Evolutionary conservation across 768 basidiomycete species (phyloP), one percentile per base, ranked within the genome.

Genomic region (Ramaria sp.): DNA sequence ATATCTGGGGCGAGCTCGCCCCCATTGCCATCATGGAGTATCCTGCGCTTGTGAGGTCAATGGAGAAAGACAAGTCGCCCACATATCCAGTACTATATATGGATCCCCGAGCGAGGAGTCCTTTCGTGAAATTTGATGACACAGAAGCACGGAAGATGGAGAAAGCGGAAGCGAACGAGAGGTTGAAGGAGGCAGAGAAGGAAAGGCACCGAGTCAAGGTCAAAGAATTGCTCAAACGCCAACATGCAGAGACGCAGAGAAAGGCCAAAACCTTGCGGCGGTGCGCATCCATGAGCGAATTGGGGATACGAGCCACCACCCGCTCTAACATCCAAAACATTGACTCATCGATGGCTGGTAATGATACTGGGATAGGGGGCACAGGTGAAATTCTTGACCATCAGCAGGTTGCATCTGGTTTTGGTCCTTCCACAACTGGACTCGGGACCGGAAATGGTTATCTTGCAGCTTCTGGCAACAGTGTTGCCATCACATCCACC

Each of bases 391-490:
- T 65, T 72, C 17, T 11, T 20, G 38, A 20, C n/a, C 41, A 53
- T 12, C 24, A 57, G 31, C 55, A 82, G 19, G 55, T 51, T 5
- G 77, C 78, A 4, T 85, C 86, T 6, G 75, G 76, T 34, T 54
- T 47, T 19, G 51, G 41, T 13, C 53, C 42, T 11, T 59, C 58
- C 20, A 37, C n/a, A n/a, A n/a, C 47, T 6, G 51, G 51, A n/a
- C 38, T 38, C 13, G 52, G 58, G 12, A 67, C 67, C 9, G 71
- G 75, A 33, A 77, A 75, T 12, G 63, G 59, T n/a, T 91, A 92
- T 66, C 77, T 89, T 56, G 91, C 92, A 38, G 95, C 95, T 1
- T 97, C 94, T 7, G 94, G 94, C 6, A 98, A 99, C 71, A 93
- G 89, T 60, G 92, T 97, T 47, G 78, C 81, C 39, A 84, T 98